Conservation (phyloP, 805 yeast species). For the Saturnispora sanitii region DNA sequence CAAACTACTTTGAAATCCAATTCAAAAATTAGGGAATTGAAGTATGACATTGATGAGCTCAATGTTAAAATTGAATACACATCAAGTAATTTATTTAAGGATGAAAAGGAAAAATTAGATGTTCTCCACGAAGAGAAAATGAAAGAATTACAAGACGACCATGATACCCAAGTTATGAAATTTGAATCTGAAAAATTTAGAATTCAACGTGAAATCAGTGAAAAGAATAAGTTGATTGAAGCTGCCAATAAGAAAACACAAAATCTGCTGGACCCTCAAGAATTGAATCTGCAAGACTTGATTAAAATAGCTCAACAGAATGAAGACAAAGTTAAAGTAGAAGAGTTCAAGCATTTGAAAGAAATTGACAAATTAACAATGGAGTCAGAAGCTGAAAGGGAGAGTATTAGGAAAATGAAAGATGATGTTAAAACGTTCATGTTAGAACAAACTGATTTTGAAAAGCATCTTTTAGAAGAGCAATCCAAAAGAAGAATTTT, state of each 20-base stretch:
- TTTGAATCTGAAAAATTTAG: neutral
- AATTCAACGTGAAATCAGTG: neutral
- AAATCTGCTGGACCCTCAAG: neutral
- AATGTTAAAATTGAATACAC: conserved; percentile 3
- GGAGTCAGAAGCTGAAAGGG: conserved; percentile 4
- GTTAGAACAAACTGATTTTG: conserved; percentile 19
- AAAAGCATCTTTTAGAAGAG: conserved; percentile 23
- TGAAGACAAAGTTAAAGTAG: neutral
- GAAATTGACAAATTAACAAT: neutral
- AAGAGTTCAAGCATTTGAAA: neutral
- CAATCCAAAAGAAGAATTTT: conserved; percentile 40
- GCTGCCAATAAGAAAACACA: neutral
- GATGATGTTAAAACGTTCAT: conserved; percentile 13
- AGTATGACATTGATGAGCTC: conserved; percentile 15
- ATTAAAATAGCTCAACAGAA: neutral
- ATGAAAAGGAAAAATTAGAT: neutral
- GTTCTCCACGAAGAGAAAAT: neutral
- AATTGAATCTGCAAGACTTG: neutral
- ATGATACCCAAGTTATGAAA: neutral
- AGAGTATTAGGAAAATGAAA: conserved; percentile 1
- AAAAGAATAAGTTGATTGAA: conserved; percentile 2
- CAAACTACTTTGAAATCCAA: conserved; percentile 27
- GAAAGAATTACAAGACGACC: neutral
- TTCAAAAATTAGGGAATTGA: conserved; percentile 19
- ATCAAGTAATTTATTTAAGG: conserved; percentile 3